These are phyloP conservation scores for Pythium vanterpoolii DNA, from an alignment of 352 stramenopile species.

Conservation along the genomic window DNA sequence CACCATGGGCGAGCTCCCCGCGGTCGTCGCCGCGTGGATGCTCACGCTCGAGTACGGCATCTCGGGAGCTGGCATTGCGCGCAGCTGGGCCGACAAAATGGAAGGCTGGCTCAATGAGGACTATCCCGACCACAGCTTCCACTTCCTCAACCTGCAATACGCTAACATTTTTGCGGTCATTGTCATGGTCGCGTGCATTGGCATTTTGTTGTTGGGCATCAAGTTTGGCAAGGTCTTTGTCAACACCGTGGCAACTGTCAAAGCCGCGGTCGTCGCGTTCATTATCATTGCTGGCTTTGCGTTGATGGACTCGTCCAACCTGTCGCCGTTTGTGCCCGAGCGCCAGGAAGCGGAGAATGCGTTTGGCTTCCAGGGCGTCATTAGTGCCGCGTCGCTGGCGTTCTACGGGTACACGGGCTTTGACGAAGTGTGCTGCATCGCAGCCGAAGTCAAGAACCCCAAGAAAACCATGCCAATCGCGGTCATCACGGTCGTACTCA, in stretches of 20 bases:
- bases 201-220: conserved; percentile 76
- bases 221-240: conserved; percentile 88
- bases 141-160: conserved; percentile 57
- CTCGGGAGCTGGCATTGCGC: conserved; percentile 86
- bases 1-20: conserved; percentile 90
- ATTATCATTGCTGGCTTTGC: conserved; percentile 89
- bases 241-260: conserved; percentile 82
- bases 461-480: conserved; percentile 73
- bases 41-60: conserved; percentile 93
- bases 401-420: conserved; percentile 96
- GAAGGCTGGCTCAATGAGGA: conserved; percentile 56
- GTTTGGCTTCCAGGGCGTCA: conserved; percentile 57
- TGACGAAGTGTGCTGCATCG: conserved; percentile 92
- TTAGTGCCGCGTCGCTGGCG: conserved; percentile 76
- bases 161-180: conserved; percentile 56
- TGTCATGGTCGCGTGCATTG: conserved; percentile 63
- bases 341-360: conserved; percentile 12
- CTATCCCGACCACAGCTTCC: conserved; percentile 33
- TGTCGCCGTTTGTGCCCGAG: conserved; percentile 78
- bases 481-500: conserved; percentile 76
- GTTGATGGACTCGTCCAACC: conserved; percentile 76
- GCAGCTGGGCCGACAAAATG: conserved; percentile 91
- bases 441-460: conserved; percentile 74
- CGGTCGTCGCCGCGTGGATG: conserved; percentile 83
- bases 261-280: conserved; percentile 86